phyloP scores from a whole-genome alignment of 768 basidiomycete genomes.

The Phylloporus sp. region DNA sequence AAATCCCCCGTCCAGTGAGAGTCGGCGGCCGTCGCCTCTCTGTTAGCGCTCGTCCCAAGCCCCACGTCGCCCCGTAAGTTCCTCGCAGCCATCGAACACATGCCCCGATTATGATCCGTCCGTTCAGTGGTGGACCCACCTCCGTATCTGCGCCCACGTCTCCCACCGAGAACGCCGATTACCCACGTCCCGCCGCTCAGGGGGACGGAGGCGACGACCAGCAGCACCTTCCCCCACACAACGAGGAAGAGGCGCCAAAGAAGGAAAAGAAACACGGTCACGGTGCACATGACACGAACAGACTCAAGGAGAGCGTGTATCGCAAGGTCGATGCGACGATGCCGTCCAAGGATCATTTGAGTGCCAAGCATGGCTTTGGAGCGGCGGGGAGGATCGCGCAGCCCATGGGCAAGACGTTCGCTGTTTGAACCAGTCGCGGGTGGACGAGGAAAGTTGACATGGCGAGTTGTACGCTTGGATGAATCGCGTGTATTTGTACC shows the following conservation, averaged over 20 bases:
- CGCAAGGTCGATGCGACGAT: conserved; percentile 44
- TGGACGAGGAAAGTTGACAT: background rate
- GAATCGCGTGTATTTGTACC: conserved; percentile 20
- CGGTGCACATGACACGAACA: conserved; percentile 38
- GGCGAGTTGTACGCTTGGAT: conserved; percentile 7
- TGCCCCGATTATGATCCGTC: too few species aligned
- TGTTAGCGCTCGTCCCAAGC: conserved; percentile 36
- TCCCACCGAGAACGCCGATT: conserved; percentile 34
- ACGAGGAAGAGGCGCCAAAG: conserved; percentile 44
- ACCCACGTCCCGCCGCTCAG: conserved; percentile 49
- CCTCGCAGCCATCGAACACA: too few species aligned
- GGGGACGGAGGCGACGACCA: conserved; percentile 33
- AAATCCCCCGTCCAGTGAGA: too few species aligned
- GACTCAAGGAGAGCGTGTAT: conserved; percentile 40
- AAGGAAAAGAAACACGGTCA: conserved; percentile 46
- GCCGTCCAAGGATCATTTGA: conserved; percentile 42
- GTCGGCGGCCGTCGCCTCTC: conserved; percentile 53
- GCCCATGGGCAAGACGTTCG: conserved; percentile 45
- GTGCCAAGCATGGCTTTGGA: conserved; percentile 35
- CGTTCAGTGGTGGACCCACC: too few species aligned
- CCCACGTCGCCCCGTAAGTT: conserved; percentile 31
- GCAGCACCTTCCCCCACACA: conserved; percentile 32
- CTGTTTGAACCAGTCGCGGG: conserved; percentile 24
- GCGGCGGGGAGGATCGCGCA: conserved; percentile 52
- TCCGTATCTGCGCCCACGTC: conserved; percentile 7